phyloP scores from a whole-genome alignment of 192 early-diverging fungal genomes.

The Haplosporangium gracile region DNA sequence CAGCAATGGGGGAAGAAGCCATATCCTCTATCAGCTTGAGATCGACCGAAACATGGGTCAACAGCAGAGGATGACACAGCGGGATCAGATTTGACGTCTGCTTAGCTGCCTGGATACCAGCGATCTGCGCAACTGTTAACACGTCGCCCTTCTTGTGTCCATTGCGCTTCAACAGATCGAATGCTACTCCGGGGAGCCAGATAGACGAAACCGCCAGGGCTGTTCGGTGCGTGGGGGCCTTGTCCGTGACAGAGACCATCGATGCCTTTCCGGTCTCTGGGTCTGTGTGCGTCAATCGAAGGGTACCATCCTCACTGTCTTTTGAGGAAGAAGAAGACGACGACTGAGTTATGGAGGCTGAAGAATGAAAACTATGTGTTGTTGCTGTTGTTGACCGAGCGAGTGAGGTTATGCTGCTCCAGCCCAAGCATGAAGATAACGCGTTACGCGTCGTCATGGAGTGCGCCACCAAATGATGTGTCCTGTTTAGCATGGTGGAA shows the following conservation, averaged over 20 bases:
- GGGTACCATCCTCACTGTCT: not conserved
- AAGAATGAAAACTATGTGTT: not conserved
- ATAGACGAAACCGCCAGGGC: slow-evolving; percentile 84
- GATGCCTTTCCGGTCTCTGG: slow-evolving; percentile 75
- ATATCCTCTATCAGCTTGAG: slow-evolving; percentile 65
- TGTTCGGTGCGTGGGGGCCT: slow-evolving; percentile 75
- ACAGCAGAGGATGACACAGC: slow-evolving; percentile 85
- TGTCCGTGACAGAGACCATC: slow-evolving; percentile 92
- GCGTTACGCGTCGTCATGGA: not conserved
- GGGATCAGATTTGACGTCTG: slow-evolving; percentile 86
- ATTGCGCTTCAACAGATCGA: slow-evolving; percentile 73
- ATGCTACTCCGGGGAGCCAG: slow-evolving; percentile 74
- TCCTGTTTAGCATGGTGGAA: not conserved
- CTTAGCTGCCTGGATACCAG: slow-evolving; percentile 94
- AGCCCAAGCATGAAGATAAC: not conserved
- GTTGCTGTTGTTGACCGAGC: not conserved
- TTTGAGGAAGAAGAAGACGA: not conserved
- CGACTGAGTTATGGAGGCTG: not conserved
- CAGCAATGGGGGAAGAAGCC: not conserved
- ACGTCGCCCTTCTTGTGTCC: slow-evolving; percentile 91
- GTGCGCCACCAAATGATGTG: not conserved
- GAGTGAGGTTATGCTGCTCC: not conserved
- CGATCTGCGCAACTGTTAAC: slow-evolving; percentile 86
- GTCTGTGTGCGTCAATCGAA: slow-evolving; percentile 83
- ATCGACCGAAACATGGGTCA: slow-evolving; percentile 80